Evolutionary conservation across 106 monocot species (phyloP).

Genomic region (Chionographis japonica): DNA sequence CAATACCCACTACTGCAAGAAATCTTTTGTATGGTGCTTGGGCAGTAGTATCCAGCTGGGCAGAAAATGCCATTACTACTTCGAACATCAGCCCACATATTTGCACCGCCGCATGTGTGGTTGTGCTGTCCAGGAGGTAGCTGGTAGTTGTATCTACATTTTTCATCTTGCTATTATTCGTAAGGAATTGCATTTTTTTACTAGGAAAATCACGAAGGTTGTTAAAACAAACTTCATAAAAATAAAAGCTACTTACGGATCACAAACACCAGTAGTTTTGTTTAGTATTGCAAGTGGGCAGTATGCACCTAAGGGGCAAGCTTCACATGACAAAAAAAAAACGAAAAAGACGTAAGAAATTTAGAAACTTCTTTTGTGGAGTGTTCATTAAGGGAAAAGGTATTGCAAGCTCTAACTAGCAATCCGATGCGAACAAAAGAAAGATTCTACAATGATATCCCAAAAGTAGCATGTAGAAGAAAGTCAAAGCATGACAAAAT

Average conservation of each 20-base stretch:
- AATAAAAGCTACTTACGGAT: conserved; percentile 68
- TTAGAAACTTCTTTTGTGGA: too few species aligned
- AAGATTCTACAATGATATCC: too few species aligned
- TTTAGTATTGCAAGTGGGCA: conserved; percentile 74
- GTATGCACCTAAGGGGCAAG: conserved; percentile 89
- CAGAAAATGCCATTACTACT: conserved; percentile 66
- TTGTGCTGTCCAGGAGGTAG: conserved; percentile 68
- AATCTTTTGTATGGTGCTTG: conserved; percentile 61
- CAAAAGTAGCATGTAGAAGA: too few species aligned
- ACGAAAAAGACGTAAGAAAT: conserved; percentile 3
- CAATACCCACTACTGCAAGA: conserved; percentile 84
- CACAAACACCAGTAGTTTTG: conserved; percentile 68
- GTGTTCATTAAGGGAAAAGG: too few species aligned
- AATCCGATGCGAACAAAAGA: too few species aligned
- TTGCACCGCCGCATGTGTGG: conserved; percentile 82
- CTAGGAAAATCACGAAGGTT: neutral
- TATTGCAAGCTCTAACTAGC: too few species aligned
- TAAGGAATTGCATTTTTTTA: too few species aligned
- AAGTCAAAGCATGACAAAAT: too few species aligned
- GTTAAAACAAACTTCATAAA: neutral
- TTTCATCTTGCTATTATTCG: neutral
- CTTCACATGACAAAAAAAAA: conserved; percentile 33
- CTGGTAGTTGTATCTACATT: conserved; percentile 78
- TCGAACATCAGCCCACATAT: conserved; percentile 72
- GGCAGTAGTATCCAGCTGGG: conserved; percentile 83